Conservation (phyloP, 768 basidiomycete species). For the Tricholoma sp. region DNA sequence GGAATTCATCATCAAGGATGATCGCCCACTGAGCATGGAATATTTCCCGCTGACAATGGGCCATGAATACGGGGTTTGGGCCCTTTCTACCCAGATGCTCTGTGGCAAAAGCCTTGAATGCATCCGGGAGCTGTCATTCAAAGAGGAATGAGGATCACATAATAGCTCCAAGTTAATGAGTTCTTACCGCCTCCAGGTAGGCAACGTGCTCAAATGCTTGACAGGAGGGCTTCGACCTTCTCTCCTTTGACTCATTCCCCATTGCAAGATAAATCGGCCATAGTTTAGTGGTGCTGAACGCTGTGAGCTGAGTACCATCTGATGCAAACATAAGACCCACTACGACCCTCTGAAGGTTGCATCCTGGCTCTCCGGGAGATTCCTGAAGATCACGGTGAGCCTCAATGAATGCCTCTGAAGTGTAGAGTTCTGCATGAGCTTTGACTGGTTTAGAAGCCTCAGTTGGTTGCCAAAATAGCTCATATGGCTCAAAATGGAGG, state of each 20-base stretch:
- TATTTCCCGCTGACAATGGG: conserved; percentile 18
- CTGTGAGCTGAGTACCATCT: conserved; percentile 16
- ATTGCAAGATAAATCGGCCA: conserved; percentile 32
- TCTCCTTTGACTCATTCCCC: conserved; percentile 31
- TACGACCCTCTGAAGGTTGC: no score
- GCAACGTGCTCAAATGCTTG: conserved; percentile 22
- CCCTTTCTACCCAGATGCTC: neutral
- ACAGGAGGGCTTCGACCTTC: conserved; percentile 15
- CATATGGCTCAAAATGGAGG: no score
- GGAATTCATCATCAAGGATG: conserved; percentile 11
- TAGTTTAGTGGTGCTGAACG: conserved; percentile 11
- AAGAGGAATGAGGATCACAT: no score
- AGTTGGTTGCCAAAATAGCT: no score
- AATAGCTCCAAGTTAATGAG: no score
- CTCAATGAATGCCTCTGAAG: no score
- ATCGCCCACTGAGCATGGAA: conserved; percentile 21
- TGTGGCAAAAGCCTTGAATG: neutral
- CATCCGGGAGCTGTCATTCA: no score
- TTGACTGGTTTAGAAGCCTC: no score
- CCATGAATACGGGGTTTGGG: neutral
- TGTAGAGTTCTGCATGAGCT: no score
- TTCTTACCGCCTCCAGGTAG: conserved; percentile 20
- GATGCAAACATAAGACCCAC: conserved; percentile 21
- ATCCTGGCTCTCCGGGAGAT: no score
- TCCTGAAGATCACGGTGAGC: no score